Percentiles rank a stretch among this genome's conserved stretches.
Conservation (phyloP, 2,329 filamentous ascomycete species). For the Paraphoma chrysanthemicola region DNA sequence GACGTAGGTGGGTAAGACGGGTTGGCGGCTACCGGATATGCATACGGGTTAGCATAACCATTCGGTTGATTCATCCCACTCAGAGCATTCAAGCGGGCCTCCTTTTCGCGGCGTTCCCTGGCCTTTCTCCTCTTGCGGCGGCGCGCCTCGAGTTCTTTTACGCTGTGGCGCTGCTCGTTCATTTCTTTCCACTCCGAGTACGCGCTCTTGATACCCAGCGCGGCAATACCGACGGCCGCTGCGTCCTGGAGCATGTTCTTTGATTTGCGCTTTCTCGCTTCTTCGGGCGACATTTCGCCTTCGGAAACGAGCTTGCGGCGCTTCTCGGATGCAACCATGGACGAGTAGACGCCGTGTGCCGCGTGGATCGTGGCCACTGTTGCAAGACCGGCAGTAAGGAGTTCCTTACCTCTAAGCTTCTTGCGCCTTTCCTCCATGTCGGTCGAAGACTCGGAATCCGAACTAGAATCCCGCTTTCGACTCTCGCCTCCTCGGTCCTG, state of each 20-base stretch:
- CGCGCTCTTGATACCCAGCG: constrained; percentile 71
- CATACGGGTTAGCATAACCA: constrained; percentile 45
- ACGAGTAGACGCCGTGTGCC: constrained; percentile 69
- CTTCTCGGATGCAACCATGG: constrained; percentile 69
- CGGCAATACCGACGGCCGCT: constrained; percentile 71
- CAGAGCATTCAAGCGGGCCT: constrained; percentile 53
- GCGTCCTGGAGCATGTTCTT: constrained; percentile 70
- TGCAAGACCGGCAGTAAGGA: constrained; percentile 70
- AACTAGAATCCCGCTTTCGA: constrained; percentile 30
- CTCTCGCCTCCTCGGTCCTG: constrained; percentile 21
- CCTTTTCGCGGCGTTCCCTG: constrained; percentile 50
- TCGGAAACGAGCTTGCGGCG: constrained; percentile 66
- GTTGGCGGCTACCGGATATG: constrained; percentile 47
- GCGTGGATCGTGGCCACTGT: constrained; percentile 74
- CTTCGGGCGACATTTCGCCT: constrained; percentile 67
- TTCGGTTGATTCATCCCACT: constrained; percentile 41
- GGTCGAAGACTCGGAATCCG: constrained; percentile 60
- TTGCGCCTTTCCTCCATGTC: constrained; percentile 69
- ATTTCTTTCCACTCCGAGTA: constrained; percentile 73
- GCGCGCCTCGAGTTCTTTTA: constrained; percentile 61
- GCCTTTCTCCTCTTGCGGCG: constrained; percentile 54
- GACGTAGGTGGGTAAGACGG: constrained; percentile 44
- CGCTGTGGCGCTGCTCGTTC: constrained; percentile 65
- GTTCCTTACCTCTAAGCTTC: constrained; percentile 71
- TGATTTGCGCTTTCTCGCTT: constrained; percentile 67